Base-by-base conservation (phyloP, 495 filamentous ascomycete genomes). In the Lasiosphaeris hirsuta region DNA sequence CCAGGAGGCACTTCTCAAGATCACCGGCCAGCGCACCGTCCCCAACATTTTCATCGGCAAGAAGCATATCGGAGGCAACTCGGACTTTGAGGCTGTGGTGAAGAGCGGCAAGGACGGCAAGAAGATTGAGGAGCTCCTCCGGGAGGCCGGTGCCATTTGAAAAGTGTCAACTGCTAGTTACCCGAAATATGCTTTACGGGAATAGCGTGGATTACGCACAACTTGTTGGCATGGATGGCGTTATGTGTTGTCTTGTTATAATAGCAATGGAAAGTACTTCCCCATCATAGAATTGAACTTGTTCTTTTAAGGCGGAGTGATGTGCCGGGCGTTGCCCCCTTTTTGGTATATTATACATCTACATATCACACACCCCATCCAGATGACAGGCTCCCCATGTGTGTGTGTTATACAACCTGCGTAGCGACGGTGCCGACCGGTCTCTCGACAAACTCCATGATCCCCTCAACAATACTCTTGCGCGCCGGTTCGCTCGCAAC, bases 61-160 rank as follows among this genome's bases (percentile, higher is more conserved):
- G 79, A 72, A 91, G 72, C 94, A 97, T 74, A 94, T 99, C 69
- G 93, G 94, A 39, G 94, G 94, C 48, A 97, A 97, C 83, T 96
- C 91, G 6, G 95, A 97, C 66, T 73, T 98, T 56, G 90, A 97
- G 76, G 79, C 71, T 3, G 67, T 72, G 10, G 56, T 59, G n/a
- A 56, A 56, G 34, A 65, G 63, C 13, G 63, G 56, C 59, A 75
- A 72, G 65, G 55, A 66, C 13, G 72, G 69, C 59, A 71, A 76
- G 66, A 59, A 57, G 49, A 67, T 80, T 40, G 66, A 76, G 66
- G 56, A 59, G 33, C 62, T 77, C 30, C 68, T 80, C 14, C 48
- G 60, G 64, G 71, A 66, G 35, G 72, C 65, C 19, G 71, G 70
- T 40, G 76, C 75, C 23, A 48, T 73, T 19, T 75, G n/a, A 68